A percentile compares a stretch with the other conserved stretches of the same genome.
Conservation (phyloP, 192 early-diverging fungal genomes). For the Rhizoclosmatium sp. region DNA sequence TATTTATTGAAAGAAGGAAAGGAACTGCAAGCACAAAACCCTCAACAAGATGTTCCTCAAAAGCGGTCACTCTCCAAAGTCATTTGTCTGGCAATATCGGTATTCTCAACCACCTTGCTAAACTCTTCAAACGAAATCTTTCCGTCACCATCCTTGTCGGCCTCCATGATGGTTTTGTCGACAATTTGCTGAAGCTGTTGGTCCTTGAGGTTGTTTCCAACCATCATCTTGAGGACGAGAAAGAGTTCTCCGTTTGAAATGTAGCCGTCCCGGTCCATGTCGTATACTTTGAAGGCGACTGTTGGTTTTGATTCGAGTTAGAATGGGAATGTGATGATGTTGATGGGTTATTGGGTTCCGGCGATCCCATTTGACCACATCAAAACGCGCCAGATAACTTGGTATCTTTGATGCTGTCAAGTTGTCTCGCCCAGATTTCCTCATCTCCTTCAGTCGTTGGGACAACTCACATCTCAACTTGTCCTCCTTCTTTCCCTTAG, state of each 20-base stretch:
- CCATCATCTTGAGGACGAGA: conserved; percentile 99
- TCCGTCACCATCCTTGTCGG: conserved; percentile 93
- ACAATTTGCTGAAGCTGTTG: conserved; percentile 99
- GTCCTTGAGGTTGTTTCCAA: conserved; percentile 95
- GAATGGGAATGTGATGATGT: background rate
- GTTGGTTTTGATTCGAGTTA: background rate
- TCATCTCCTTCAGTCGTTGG: too few species aligned
- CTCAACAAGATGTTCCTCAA: conserved; percentile 30
- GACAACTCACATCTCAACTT: conserved; percentile 86
- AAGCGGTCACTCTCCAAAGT: conserved; percentile 78
- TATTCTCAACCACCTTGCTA: conserved; percentile 90
- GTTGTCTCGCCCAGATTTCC: too few species aligned
- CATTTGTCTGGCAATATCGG: conserved; percentile 95
- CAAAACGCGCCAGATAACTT: too few species aligned
- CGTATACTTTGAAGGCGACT: conserved; percentile 99
- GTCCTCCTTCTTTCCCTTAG: conserved; percentile 92
- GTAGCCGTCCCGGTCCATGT: conserved; percentile 98
- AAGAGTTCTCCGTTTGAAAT: conserved; percentile 99
- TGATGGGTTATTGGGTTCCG: too few species aligned
- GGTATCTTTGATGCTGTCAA: too few species aligned
- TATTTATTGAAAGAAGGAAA: background rate
- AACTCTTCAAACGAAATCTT: conserved; percentile 98
- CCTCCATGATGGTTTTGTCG: conserved; percentile 99
- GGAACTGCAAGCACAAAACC: background rate
- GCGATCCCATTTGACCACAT: too few species aligned